Evolutionary conservation across 257 asterid species (phyloP), one percentile per base, ranked within the genome.

Genomic region (Fraxinus excelsior): DNA sequence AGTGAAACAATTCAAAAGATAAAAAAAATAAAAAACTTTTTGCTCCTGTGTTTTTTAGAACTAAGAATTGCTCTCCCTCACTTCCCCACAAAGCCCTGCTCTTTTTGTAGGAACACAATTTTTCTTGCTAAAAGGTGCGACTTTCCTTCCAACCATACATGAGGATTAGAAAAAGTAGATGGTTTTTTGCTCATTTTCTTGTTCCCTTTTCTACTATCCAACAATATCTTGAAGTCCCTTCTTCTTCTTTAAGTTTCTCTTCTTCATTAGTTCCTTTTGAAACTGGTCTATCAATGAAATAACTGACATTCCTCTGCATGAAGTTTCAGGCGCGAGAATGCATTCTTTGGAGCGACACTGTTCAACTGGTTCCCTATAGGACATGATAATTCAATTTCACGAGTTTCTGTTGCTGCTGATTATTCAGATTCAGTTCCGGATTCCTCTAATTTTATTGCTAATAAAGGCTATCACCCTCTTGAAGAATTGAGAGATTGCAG

Each of bases 401-500:
- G 84, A 84, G 87, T 87, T 86, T 80, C 92, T 60, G 97, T 89
- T 80, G 94, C 96, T 72, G 92, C 96, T 80, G 96, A 90, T 84
- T 90, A 88, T 85, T 91, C 97, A n/a, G 97, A 91, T 80, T 90
- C 96, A 67, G 85, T 83, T 80, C 94, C 97, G 49, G 96, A 88
- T 73, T 92, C 90, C 31, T 86, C 94, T 65, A 86, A 84, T 79
- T 84, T 68, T 84, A 79, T 81, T 76, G 73, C 89, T 68, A 73
- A 58, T 64, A 79, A 76, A 58, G 88, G 90, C 28, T 90, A 92
- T 87, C 97, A 92, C 82, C 97, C 97, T 74, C 93, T 92, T 77
- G 97, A 92, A 84, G 97, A 86, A 78, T 71, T 92, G 78, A 87
- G 82, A 81, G 89, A 87, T 65, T 70, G 76, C 68, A 86, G 85